These are phyloP conservation scores for Mycena epipterygia DNA, from an alignment of 768 basidiomycete genomes.

Conservation along the genomic window DNA sequence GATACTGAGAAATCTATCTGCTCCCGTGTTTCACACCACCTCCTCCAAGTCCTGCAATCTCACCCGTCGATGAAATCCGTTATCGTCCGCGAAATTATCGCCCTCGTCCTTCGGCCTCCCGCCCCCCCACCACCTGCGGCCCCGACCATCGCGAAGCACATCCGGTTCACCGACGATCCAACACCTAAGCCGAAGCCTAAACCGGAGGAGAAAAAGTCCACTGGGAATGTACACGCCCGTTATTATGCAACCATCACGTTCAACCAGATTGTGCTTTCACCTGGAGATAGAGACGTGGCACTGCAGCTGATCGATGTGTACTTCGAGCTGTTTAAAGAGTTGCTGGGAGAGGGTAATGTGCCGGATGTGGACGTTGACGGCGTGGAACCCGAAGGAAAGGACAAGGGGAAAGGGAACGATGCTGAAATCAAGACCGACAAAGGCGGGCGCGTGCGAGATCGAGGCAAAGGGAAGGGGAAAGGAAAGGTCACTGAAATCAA, in stretches of 20 bases:
- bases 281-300: slow-evolving; percentile 80
- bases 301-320: slow-evolving; percentile 88
- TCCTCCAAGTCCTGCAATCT: slow-evolving; percentile 89
- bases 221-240: slow-evolving; percentile 77
- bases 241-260: slow-evolving; percentile 96
- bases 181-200: slow-evolving; percentile 49
- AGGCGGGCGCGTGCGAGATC: slow-evolving; percentile 43
- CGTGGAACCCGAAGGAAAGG: slow-evolving; percentile 47
- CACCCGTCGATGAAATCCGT: slow-evolving; percentile 96
- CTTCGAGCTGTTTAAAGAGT: slow-evolving; percentile 93
- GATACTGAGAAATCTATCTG: slow-evolving; percentile 91
- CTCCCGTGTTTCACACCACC: slow-evolving; percentile 90
- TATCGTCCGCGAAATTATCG: slow-evolving; percentile 87
- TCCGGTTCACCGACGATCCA: slow-evolving; percentile 64
- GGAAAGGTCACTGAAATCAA: slow-evolving; percentile 60
- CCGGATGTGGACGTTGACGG: slow-evolving; percentile 47
- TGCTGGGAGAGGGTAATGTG: slow-evolving; percentile 74
- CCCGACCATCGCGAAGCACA: slow-evolving; percentile 57
- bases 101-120: slow-evolving; percentile 80
- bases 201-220: slow-evolving; percentile 52
- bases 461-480: slow-evolving; percentile 55
- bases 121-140: slow-evolving; percentile 52
- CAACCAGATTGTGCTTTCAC: slow-evolving; percentile 88
- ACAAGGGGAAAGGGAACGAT: slow-evolving; percentile 42
- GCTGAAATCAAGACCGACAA: slow-evolving; percentile 47